Conservation (phyloP, 2,329 filamentous ascomycete genomes). For the Fonsecaea erecta region DNA sequence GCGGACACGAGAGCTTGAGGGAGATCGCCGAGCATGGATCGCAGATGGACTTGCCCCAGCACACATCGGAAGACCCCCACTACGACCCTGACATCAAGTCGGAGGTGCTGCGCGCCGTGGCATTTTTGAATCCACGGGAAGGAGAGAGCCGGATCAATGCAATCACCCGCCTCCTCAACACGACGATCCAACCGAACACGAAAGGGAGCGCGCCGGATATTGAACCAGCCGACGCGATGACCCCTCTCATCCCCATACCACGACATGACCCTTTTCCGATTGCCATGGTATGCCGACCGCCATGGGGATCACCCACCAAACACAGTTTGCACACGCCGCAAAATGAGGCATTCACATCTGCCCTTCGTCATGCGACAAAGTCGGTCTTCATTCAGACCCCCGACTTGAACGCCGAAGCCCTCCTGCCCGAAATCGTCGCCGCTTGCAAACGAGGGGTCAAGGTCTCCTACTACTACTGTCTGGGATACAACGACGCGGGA, state of each 20-base stretch:
- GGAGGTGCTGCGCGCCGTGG: conserved; percentile 67
- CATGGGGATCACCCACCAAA: conserved; percentile 68
- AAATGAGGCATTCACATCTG: conserved; percentile 74
- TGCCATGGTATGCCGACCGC: conserved; percentile 70
- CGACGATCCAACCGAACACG: conserved; percentile 59
- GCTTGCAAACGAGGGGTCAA: conserved; percentile 70
- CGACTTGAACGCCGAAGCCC: conserved; percentile 72
- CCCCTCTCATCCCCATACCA: conserved; percentile 65
- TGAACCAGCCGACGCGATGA: conserved; percentile 62
- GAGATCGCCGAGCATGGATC: conserved; percentile 31
- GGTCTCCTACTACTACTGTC: conserved; percentile 72
- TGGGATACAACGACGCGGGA: conserved; percentile 79
- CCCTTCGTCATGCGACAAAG: conserved; percentile 66
- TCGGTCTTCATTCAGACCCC: conserved; percentile 79
- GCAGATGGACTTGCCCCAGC: conserved; percentile 53
- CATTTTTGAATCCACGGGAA: conserved; percentile 55
- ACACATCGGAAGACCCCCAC: conserved; percentile 63
- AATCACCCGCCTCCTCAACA: conserved; percentile 69
- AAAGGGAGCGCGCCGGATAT: conserved; percentile 59
- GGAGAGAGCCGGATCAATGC: conserved; percentile 62
- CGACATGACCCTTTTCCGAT: conserved; percentile 67
- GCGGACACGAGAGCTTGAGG: conserved; percentile 23
- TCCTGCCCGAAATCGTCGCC: conserved; percentile 66
- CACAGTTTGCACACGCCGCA: conserved; percentile 68
- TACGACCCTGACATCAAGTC: conserved; percentile 66